Evolutionary conservation across 1,284 basidiomycete species (phyloP).

Genomic region (Ganoderma multipileum): DNA sequence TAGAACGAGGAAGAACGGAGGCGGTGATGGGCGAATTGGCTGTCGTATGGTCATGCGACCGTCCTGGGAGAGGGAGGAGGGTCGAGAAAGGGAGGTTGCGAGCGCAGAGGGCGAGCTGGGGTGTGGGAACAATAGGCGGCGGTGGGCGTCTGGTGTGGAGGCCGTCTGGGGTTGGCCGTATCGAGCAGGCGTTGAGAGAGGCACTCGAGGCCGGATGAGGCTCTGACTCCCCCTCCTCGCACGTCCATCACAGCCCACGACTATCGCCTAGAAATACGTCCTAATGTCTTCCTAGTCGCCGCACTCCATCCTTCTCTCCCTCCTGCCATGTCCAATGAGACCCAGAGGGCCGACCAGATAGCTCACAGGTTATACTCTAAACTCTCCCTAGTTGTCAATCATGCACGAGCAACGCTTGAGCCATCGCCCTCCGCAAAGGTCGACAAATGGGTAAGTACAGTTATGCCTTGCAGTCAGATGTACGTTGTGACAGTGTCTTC

Average conservation of each 20-base stretch:
- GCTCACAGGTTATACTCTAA: slow-evolving; percentile 81
- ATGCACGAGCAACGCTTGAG: slow-evolving; percentile 67
- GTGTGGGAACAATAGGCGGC: not conserved
- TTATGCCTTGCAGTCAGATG: not conserved
- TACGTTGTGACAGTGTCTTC: not conserved
- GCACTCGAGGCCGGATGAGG: not conserved
- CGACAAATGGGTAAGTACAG: slow-evolving; percentile 76
- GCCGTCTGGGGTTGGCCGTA: slow-evolving; percentile 9
- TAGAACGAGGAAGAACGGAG: not conserved
- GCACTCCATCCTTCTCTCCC: slow-evolving; percentile 30
- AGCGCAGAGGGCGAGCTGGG: not conserved
- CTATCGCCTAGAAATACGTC: slow-evolving; percentile 33
- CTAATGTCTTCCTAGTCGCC: slow-evolving; percentile 38
- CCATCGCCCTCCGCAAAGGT: slow-evolving; percentile 52
- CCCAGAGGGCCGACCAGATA: slow-evolving; percentile 82
- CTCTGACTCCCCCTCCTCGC: slow-evolving; percentile 32
- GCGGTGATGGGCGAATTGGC: not conserved
- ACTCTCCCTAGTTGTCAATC: slow-evolving; percentile 72
- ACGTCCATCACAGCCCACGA: slow-evolving; percentile 38
- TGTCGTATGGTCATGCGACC: slow-evolving; percentile 2
- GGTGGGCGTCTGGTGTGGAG: slow-evolving; percentile 7
- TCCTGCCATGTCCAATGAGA: slow-evolving; percentile 58
- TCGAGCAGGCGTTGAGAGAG: slow-evolving; percentile 15
- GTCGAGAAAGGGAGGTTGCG: slow-evolving; percentile 2
- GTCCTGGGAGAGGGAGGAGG: not conserved